Conservation (phyloP, 441 rosid species). For the Rhodomyrtus psidioides region DNA sequence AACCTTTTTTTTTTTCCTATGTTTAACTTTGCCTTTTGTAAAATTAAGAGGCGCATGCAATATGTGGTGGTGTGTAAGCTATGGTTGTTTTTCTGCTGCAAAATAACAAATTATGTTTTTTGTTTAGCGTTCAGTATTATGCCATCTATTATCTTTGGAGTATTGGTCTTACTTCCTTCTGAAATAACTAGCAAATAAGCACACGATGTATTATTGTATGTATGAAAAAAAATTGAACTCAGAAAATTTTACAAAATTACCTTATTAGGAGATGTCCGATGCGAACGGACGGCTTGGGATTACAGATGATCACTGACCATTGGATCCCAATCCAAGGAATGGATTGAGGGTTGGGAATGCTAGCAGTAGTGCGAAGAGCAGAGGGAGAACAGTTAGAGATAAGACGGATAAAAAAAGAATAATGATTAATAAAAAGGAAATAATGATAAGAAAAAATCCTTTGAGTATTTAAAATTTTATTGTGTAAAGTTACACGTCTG, state of each 20-base stretch:
- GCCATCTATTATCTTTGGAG: neutral
- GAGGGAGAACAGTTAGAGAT: no score
- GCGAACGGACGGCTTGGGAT: no score
- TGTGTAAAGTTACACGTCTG: neutral
- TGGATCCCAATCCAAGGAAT: no score
- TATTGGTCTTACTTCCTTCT: neutral
- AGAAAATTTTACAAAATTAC: neutral
- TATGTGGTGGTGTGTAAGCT: neutral
- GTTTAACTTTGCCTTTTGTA: neutral
- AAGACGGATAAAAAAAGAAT: no score
- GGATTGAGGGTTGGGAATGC: no score
- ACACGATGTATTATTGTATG: neutral
- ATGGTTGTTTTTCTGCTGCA: neutral
- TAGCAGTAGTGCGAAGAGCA: no score
- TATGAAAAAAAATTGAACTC: neutral
- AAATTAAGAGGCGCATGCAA: neutral
- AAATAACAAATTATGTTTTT: neutral
- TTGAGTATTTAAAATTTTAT: neutral
- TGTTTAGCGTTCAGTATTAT: neutral
- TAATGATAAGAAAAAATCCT: no score
- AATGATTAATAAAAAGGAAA: no score
- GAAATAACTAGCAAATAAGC: neutral
- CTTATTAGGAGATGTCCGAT: no score
- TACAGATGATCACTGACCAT: no score
- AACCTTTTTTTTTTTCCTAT: neutral